A percentile compares a stretch with the other conserved stretches of the same genome.
These are phyloP conservation scores for Teratosphaeriaceae sp. DNA, from an alignment of 2,329 filamentous ascomycete species.

Conservation along the genomic window DNA sequence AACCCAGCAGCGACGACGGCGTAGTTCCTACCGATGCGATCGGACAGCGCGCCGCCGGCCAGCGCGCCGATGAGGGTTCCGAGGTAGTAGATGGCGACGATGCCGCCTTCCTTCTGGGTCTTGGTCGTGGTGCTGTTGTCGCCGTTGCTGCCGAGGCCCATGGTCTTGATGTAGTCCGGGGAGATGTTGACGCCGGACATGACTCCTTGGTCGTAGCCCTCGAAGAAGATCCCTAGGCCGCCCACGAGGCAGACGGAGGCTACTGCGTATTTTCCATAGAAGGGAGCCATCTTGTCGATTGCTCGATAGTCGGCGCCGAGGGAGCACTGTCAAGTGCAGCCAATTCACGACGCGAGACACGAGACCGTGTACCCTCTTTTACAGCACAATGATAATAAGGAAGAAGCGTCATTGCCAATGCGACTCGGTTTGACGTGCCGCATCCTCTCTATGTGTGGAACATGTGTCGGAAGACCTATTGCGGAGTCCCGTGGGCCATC, in stretches of 20 bases:
- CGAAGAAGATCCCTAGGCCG: conserved; percentile 3
- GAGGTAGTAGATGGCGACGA: conserved; percentile 5
- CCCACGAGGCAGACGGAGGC: conserved; percentile 1
- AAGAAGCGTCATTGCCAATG: too few species aligned
- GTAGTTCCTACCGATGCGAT: conserved; percentile 1
- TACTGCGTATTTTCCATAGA: not conserved
- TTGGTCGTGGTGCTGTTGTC: not conserved
- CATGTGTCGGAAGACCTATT: too few species aligned
- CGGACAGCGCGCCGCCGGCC: not conserved
- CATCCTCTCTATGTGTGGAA: too few species aligned
- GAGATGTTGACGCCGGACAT: conserved; percentile 5
- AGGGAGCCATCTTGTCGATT: not conserved
- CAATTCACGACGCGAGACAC: too few species aligned
- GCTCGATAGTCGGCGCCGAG: too few species aligned
- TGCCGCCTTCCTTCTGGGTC: not conserved
- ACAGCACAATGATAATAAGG: too few species aligned
- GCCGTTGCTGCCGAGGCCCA: not conserved
- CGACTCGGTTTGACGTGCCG: too few species aligned
- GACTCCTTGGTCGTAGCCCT: conserved; percentile 4
- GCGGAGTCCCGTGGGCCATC: too few species aligned
- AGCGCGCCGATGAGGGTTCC: conserved; percentile 2
- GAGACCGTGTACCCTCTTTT: too few species aligned
- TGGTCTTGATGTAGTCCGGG: conserved; percentile 1
- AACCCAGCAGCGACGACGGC: conserved; percentile 1
- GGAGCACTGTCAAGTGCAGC: too few species aligned